Percentiles rank a stretch among this genome's conserved stretches.
Conservation (phyloP, 208 protist genomes). For the Wallacemonas collosoma region DNA sequence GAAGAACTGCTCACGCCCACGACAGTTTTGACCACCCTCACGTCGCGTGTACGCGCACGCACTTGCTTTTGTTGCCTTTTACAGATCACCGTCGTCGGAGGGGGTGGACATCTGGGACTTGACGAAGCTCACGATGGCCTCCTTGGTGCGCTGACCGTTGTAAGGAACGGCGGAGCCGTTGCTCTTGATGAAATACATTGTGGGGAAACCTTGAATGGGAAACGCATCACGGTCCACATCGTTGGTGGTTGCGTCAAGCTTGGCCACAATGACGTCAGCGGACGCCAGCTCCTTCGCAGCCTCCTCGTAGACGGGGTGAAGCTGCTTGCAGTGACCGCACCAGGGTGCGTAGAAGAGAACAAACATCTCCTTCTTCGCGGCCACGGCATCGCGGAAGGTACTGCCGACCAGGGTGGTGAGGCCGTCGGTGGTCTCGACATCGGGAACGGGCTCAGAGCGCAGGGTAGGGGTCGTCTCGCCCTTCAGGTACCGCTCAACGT, state of each 20-base stretch:
- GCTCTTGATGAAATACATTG: conserved; percentile 82
- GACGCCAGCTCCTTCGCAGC: conserved; percentile 58
- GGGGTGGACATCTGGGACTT: conserved; percentile 32
- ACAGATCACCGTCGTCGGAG: conserved; percentile 27
- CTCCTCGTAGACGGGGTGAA: conserved; percentile 85
- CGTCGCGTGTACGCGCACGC: too few relatives aligned
- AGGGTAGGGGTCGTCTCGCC: conserved; percentile 46
- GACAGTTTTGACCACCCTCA: too few relatives aligned
- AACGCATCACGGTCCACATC: conserved; percentile 48
- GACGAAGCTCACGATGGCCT: conserved; percentile 61
- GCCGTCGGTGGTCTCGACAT: conserved; percentile 70
- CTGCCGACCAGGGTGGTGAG: conserved; percentile 82
- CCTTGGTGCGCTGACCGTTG: conserved; percentile 66
- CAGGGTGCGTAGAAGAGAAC: conserved; percentile 97
- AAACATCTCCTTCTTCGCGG: conserved; percentile 84
- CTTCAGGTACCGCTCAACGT: conserved; percentile 56
- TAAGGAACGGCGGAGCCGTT: conserved; percentile 59
- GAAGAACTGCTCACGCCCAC: too few relatives aligned
- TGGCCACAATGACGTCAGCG: conserved; percentile 75
- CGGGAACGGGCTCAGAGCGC: conserved; percentile 65
- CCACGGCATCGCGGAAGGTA: conserved; percentile 55
- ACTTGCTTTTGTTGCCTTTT: conserved; percentile 9
- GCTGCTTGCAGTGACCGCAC: conserved; percentile 96
- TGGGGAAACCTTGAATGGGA: conserved; percentile 78
- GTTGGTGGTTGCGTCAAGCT: conserved; percentile 82